A percentile compares a stretch with the other conserved stretches of the same genome.
Conservation (phyloP, 768 basidiomycete genomes). For the Sistotremastrum suecicum region DNA sequence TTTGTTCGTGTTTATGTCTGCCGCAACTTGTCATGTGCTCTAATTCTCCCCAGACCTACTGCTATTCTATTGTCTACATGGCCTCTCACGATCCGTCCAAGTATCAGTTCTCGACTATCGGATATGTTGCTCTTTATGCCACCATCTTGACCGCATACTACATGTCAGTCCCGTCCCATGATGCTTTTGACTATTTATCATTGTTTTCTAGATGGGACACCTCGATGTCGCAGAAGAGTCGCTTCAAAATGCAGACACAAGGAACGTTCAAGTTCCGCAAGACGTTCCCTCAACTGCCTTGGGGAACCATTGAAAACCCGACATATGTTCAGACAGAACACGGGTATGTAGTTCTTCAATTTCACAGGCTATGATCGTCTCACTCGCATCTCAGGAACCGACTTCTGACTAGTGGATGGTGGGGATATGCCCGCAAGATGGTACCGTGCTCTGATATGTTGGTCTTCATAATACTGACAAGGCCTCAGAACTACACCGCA, state of each 20-base stretch:
- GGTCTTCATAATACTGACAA: background rate
- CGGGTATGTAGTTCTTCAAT: constrained; percentile 35
- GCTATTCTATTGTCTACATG: constrained; percentile 97
- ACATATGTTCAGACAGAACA: constrained; percentile 87
- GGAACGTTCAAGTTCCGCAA: constrained; percentile 75
- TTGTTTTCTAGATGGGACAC: constrained; percentile 62
- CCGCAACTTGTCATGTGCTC: background rate
- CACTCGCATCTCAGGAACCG: constrained; percentile 47
- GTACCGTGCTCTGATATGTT: constrained; percentile 25
- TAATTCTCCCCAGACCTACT: constrained; percentile 54
- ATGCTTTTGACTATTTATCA: background rate
- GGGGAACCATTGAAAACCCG: constrained; percentile 72
- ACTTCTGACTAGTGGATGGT: constrained; percentile 86
- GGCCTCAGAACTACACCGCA: constrained; percentile 73
- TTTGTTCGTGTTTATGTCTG: background rate
- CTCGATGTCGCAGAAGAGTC: constrained; percentile 91
- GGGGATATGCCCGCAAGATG: constrained; percentile 89
- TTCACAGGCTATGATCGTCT: background rate
- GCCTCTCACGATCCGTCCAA: constrained; percentile 79
- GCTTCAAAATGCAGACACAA: constrained; percentile 94
- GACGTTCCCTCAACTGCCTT: constrained; percentile 89
- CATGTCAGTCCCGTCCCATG: constrained; percentile 37
- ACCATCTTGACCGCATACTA: constrained; percentile 77
- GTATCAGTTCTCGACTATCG: constrained; percentile 73
- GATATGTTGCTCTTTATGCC: constrained; percentile 57